phyloP scores from a whole-genome alignment of 2,329 filamentous ascomycete genomes.

The Aphanocladium album region DNA sequence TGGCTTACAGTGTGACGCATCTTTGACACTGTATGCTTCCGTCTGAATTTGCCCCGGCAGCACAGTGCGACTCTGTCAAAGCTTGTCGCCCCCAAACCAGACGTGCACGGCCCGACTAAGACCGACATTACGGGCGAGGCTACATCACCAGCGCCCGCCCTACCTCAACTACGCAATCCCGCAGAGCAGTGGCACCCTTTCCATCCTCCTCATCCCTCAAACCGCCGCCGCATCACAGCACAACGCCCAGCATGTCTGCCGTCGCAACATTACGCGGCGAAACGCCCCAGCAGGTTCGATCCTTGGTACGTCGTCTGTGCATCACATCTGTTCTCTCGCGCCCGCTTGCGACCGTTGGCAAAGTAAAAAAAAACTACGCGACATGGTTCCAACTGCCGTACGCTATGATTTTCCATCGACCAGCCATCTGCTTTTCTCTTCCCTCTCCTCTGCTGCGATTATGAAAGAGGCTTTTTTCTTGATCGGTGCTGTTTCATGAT shows the following conservation, averaged over 20 bases:
- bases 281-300: constrained; percentile 52
- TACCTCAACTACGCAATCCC: neutral
- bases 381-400: neutral
- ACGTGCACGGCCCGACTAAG: constrained; percentile 13
- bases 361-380: neutral
- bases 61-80: constrained; percentile 11
- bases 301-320: constrained; percentile 41
- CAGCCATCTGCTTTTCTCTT: neutral
- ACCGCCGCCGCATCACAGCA: constrained; percentile 2
- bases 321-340: neutral
- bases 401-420: neutral
- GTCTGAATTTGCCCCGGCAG: neutral
- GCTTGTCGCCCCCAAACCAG: neutral
- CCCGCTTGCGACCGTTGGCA: constrained; percentile 1
- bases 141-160: constrained; percentile 4
- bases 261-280: constrained; percentile 43
- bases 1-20: neutral
- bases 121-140: constrained; percentile 11
- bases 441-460: neutral
- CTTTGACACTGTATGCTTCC: neutral
- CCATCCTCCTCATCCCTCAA: neutral
- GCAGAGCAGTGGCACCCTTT: constrained; percentile 8
- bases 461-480: neutral
- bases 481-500: neutral
- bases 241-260: constrained; percentile 34